Conservation (phyloP, 2,329 filamentous ascomycete species). For the Fusarium domesticum region DNA sequence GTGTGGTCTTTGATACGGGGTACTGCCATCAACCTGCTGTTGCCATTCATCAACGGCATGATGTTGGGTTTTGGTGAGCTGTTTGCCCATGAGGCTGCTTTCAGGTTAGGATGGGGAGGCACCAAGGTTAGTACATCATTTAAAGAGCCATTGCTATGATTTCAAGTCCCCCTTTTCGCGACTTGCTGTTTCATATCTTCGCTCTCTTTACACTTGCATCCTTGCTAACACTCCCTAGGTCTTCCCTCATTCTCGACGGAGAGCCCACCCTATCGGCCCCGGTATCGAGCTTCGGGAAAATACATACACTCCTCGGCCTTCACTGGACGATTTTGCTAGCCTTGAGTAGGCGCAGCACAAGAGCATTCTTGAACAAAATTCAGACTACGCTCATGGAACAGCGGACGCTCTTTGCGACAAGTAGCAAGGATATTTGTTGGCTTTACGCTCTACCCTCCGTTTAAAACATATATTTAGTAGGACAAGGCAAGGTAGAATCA, state of each 20-base stretch:
- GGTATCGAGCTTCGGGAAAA: slow-evolving; percentile 77
- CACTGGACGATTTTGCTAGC: slow-evolving; percentile 64
- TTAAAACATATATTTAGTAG: too few relatives aligned
- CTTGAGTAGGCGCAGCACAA: slow-evolving; percentile 52
- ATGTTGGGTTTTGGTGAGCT: slow-evolving; percentile 98
- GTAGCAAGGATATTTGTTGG: too few relatives aligned
- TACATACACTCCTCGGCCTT: slow-evolving; percentile 51
- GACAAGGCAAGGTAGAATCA: too few relatives aligned
- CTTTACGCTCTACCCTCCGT: too few relatives aligned
- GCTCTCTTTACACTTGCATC: neutral
- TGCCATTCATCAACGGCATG: slow-evolving; percentile 95
- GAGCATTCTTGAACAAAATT: neutral
- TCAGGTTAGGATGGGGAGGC: slow-evolving; percentile 85
- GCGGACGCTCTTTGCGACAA: too few relatives aligned
- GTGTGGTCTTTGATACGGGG: slow-evolving; percentile 82
- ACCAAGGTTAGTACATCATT: slow-evolving; percentile 68
- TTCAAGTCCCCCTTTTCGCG: too few relatives aligned
- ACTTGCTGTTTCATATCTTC: too few relatives aligned
- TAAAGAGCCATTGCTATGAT: neutral
- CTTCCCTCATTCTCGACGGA: slow-evolving; percentile 58
- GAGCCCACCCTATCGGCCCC: slow-evolving; percentile 67
- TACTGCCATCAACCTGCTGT: slow-evolving; percentile 88
- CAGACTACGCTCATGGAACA: too few relatives aligned
- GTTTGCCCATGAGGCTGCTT: slow-evolving; percentile 94
- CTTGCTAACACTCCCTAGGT: slow-evolving; percentile 40